phyloP scores from a whole-genome alignment of 352 stramenopile genomes.

The Phytopythium cucurbitacearum region DNA sequence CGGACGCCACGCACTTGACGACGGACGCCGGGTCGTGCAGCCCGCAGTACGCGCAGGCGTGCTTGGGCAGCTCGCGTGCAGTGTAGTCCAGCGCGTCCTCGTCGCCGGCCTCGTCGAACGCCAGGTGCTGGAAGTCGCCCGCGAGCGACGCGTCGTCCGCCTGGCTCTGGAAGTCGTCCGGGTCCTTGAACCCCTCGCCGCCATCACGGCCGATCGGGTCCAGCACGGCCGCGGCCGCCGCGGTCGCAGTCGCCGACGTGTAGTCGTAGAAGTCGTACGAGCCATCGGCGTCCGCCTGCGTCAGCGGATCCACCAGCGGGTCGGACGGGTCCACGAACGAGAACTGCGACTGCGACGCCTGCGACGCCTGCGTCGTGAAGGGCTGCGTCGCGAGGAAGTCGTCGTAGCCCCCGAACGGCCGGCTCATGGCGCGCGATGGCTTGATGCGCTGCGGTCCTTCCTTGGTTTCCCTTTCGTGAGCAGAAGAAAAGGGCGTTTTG shows the following conservation, averaged over 20 bases:
- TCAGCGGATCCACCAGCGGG: conserved; percentile 14
- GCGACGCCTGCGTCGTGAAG: conserved; percentile 43
- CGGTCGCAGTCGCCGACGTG: conserved; percentile 10
- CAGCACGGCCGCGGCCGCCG: conserved; percentile 2
- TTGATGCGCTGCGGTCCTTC: no score
- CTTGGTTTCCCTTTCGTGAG: no score
- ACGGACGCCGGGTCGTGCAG: conserved; percentile 96
- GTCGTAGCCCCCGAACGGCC: conserved; percentile 42
- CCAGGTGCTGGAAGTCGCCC: conserved; percentile 55
- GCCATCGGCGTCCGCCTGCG: conserved; percentile 23
- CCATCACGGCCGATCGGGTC: conserved; percentile 4
- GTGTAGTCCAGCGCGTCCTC: conserved; percentile 73
- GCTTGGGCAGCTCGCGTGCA: conserved; percentile 73
- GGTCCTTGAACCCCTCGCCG: conserved; percentile 12
- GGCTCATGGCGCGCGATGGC: conserved; percentile 18
- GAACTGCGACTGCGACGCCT: conserved; percentile 48
- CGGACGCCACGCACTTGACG: conserved; percentile 93
- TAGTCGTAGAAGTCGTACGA: conserved; percentile 66
- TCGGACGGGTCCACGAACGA: conserved; percentile 64
- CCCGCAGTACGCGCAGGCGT: conserved; percentile 97
- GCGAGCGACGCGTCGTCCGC: conserved; percentile 31
- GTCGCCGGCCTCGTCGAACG: conserved; percentile 69
- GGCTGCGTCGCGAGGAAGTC: conserved; percentile 57
- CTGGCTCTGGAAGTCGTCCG: conserved; percentile 33
- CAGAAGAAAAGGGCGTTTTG: no score